Evolutionary conservation across 129 eudicot species (phyloP).

Genomic region (Oenanthe sinensis): DNA sequence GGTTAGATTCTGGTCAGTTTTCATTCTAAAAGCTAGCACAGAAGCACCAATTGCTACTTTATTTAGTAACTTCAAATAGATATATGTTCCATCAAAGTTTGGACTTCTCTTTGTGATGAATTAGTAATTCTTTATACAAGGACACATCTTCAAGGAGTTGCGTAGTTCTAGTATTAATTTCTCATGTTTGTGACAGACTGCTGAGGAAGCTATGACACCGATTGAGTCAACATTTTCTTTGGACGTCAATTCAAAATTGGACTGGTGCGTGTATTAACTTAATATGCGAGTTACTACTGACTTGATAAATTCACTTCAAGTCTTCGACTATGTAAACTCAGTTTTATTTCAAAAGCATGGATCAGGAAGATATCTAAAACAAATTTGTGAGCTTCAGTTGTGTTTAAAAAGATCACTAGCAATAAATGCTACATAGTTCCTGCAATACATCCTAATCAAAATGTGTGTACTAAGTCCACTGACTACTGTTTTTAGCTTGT

Average conservation of each 20-base stretch:
- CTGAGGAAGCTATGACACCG: constrained; percentile 98
- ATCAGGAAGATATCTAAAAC: not conserved
- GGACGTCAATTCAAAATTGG: constrained; percentile 89
- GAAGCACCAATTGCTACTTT: not conserved
- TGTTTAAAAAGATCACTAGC: not conserved
- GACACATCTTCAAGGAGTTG: not conserved
- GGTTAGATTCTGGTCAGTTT: not conserved
- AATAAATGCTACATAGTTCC: not conserved
- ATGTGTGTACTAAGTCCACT: not conserved
- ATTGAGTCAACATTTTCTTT: constrained; percentile 96
- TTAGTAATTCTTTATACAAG: not conserved
- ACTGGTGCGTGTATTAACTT: constrained; percentile 50
- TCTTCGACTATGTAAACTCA: not conserved
- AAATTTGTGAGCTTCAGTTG: too few species aligned
- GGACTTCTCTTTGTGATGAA: not conserved
- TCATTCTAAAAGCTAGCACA: not conserved
- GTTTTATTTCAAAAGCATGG: not conserved
- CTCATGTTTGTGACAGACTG: constrained; percentile 48
- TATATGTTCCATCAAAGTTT: not conserved
- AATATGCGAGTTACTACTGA: not conserved
- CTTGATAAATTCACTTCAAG: not conserved
- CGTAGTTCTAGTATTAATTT: not conserved
- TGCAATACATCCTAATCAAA: not conserved
- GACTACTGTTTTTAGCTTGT: not conserved
- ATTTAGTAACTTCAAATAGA: not conserved